Base-by-base conservation (phyloP, 495 filamentous ascomycete genomes). In the Bryoglossum gracile region DNA sequence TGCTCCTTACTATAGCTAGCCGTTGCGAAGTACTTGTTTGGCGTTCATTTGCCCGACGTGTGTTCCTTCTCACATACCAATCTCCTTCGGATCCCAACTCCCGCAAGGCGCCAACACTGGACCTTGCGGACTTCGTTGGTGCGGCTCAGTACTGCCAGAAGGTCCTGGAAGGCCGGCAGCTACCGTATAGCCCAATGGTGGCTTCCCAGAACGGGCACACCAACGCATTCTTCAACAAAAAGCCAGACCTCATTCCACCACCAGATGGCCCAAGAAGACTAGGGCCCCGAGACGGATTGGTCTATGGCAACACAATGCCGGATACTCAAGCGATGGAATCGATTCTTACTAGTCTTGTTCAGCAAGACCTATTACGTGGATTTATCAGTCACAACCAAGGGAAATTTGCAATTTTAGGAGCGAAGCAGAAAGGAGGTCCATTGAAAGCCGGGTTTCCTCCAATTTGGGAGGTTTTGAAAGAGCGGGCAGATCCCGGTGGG, bases 281-380 rank as follows among this genome's bases (percentile, higher is more conserved):
- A 64, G 69, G 61, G 61, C 68, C 59, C 35, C 70, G 55, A 59
- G 68, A 68, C 59, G 77, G 57, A 23, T 62, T 66, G 55, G 67
- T 68, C 49, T 79, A 57, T 56, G 73, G 73, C 19, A 79, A 77
- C 58, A 66, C 72, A 35, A 62, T 68, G 33, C 68, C 79, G 11
- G 65, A 78, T 33, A 69, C 83, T 59, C 65, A 75, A 1, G 83
- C 83, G 54, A 71, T 95, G n/a, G 92, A 95, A 65, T 78, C 74
- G 2, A 80, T 88, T 3, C 70, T 94, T 8, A 76, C 85, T 0
- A 84, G 83, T 1, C 69, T 96, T 5, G 74, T 94, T 13, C 80
- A 83, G 22, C 87, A 94, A 62, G 84, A 83, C 6, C 69, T 96
- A n/a, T 73, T 96, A 42, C 81, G 82, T 47, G 92, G 92, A 4